A percentile compares a stretch with the other conserved stretches of the same genome.
These are phyloP conservation scores for Xylaria sp. DNA, from an alignment of 2,329 filamentous ascomycete species.

Conservation along the genomic window DNA sequence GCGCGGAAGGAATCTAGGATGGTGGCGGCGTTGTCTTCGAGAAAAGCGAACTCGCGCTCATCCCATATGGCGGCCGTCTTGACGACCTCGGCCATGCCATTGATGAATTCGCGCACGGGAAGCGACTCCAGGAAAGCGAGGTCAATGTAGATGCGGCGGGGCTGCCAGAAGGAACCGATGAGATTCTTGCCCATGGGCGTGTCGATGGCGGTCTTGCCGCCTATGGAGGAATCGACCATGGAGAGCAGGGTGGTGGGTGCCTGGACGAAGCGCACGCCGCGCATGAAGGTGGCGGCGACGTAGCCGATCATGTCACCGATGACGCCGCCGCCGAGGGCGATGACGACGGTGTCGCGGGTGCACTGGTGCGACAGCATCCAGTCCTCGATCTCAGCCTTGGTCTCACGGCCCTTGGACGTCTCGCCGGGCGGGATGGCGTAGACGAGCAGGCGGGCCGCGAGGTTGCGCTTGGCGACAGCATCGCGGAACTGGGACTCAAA, in stretches of 20 bases:
- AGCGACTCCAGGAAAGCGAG: conserved; percentile 90
- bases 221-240: conserved; percentile 99
- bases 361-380: conserved; percentile 95
- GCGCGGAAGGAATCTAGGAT: conserved; percentile 79
- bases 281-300: conserved; percentile 98
- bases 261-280: conserved; percentile 94
- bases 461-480: conserved; percentile 54
- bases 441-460: conserved; percentile 77
- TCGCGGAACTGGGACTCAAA: conserved; percentile 76
- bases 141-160: conserved; percentile 92
- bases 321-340: conserved; percentile 94
- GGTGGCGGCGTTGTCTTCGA: conserved; percentile 82
- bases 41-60: conserved; percentile 82
- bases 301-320: conserved; percentile 99
- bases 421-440: conserved; percentile 92
- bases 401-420: conserved; percentile 90
- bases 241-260: conserved; percentile 93
- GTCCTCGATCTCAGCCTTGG: conserved; percentile 95
- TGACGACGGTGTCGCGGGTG: conserved; percentile 92
- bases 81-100: conserved; percentile 98
- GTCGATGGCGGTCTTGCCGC: conserved; percentile 98
- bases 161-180: conserved; percentile 97
- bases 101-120: conserved; percentile 92
- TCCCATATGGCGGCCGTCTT: conserved; percentile 98
- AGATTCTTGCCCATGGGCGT: conserved; percentile 96